phyloP scores from a whole-genome alignment of 306 rosid genomes.

The Biancaea sappan region DNA sequence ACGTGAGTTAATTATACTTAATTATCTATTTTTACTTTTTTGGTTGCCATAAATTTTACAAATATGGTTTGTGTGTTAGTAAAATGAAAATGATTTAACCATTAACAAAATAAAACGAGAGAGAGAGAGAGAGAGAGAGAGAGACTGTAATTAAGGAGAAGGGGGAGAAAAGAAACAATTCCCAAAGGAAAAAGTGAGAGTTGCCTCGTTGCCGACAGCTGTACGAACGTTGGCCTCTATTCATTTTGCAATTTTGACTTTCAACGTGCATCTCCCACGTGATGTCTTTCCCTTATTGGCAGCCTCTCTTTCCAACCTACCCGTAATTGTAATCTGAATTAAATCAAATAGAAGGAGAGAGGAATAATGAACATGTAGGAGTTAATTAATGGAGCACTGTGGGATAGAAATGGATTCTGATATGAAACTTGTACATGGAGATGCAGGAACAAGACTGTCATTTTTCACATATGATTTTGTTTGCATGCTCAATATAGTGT shows the following conservation, averaged over 20 bases:
- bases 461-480: neutral
- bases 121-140: neutral
- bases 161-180: constrained; percentile 2
- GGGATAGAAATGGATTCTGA: neutral
- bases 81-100: too few relatives aligned
- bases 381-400: too few relatives aligned
- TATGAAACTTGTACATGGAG: neutral
- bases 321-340: neutral
- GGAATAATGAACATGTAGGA: neutral
- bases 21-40: too few relatives aligned
- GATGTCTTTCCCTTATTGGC: neutral
- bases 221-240: constrained; percentile 35
- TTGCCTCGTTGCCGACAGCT: constrained; percentile 62
- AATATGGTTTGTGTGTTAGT: too few relatives aligned
- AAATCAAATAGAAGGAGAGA: neutral
- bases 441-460: neutral
- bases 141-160: too few relatives aligned
- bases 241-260: constrained; percentile 9
- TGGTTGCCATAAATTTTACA: too few relatives aligned
- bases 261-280: constrained; percentile 17
- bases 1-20: too few relatives aligned
- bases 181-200: constrained; percentile 33
- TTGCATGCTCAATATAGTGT: neutral
- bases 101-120: neutral
- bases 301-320: too few relatives aligned